Evolutionary conservation across 2,329 filamentous ascomycete genomes (phyloP), one percentile per base, ranked within the genome.

Genomic region (Balansia obtecta): DNA sequence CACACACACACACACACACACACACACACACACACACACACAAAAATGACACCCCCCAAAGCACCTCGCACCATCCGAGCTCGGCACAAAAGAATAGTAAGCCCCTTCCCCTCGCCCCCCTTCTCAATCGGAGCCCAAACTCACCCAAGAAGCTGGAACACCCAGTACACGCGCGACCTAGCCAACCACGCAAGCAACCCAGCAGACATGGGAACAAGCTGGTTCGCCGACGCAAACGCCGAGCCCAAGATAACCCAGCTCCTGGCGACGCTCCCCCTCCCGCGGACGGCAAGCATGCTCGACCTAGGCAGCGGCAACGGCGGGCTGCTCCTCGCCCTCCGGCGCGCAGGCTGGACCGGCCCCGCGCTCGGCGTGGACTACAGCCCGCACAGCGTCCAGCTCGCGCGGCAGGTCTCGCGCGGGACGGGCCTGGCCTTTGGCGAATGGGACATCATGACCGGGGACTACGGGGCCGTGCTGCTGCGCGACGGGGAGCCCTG

Each of bases 271-370:
- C 18, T 10, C 20, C 41, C 41, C 48, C 45, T 37, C 48, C 4
- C 18, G 7, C 54, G 52, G n/a, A n/a, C n/a, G n/a, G n/a, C 34
- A 55, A 58, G n/a, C 46, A 60, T n/a, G 73, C 79, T 97, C 0
- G 93, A 98, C 63, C 76, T 98, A 0, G 93, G 93, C 18, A 96
- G 89, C 11, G 93, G 93, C 1, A 98, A 98, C 68, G 93, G 91
- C 1, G 88, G 89, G 59, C 77, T 97, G 62, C 74, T 97, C n/a
- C 87, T 93, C 58, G 76, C 82, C n/a, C 71, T 97, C 33, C 71
- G 85, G 85, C 33, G 82, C 84, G 30, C 69, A 68, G 58, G 71
- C 3, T 95, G 86, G 76, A 49, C 55, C 3, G 88, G 87, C 0
- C 68, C 71, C 3, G 82, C 95, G 74, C 72, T 95, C 0, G 93